Base-by-base conservation (phyloP, 2,329 filamentous ascomycete genomes). In the Scedosporium boydii region DNA sequence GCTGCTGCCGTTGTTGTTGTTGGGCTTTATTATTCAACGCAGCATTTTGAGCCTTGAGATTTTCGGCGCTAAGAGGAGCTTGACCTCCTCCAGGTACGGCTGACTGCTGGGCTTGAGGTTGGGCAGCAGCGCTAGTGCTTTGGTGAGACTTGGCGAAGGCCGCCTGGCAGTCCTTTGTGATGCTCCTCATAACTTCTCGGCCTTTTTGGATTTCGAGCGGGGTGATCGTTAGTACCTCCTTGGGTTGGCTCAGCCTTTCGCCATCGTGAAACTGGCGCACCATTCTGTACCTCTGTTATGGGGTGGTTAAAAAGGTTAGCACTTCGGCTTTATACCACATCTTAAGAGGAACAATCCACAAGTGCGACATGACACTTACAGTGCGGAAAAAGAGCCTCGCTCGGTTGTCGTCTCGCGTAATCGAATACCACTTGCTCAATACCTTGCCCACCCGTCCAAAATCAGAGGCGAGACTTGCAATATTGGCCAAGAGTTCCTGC, bases 191-290 rank as follows among this genome's bases (percentile, higher is more conserved):
- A 70, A 86, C 74, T 4, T 68, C 70, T 59, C 75, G 74, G 34
- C 77, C 76, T 27, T 78, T 73, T 29, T 85, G 80, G 23, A 86
- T 69, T 59, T 87, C 84, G 3, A 74, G 67, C 0, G 73, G 69
- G n/a, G 71, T 74, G 18, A 87, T 79, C 26, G 81, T 83, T 56
- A 87, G 82, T 2, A 70, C 71, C 6, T 79, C 74, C 65, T 78
- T 82, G 10, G 79, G 70, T 1, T 72, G 71, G 2, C 69, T 73
- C 75, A 81, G 77, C 58, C 73, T 71, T 1, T 81, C 77, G 14
- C 77, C 77, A 63, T 84, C 80, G 4, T 70, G 68, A 64, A 84
- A 87, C 67, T 87, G 84, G 55, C 76, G 77, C 0, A 77, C 67
- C 38, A 87, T 73, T 10, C 81, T 81, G 29, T 77, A 71, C 64